These are phyloP conservation scores for Malassezia pachydermatis DNA, from an alignment of 1,284 basidiomycete species.

Conservation along the genomic window DNA sequence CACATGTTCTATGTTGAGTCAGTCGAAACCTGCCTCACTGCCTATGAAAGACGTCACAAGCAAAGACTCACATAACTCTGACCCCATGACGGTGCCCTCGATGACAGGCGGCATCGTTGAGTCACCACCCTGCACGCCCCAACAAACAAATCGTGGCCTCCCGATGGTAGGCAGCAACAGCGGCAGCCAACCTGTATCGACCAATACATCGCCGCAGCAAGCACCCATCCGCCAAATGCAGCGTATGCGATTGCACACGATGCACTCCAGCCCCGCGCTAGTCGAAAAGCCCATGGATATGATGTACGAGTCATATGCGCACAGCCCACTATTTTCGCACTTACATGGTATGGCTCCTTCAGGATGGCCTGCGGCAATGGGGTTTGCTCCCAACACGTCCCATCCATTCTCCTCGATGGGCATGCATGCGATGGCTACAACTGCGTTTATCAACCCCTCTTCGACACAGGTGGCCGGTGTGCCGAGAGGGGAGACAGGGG, in stretches of 20 bases:
- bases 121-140: slow-evolving; percentile 5
- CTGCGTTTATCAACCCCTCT: not conserved
- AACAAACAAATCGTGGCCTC: not conserved
- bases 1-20: slow-evolving; percentile 7
- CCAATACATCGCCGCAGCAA: not conserved
- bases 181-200: too few relatives aligned
- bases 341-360: not conserved
- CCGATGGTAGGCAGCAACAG: not conserved
- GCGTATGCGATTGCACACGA: not conserved
- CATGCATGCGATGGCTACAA: too few relatives aligned
- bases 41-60: too few relatives aligned
- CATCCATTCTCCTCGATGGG: not conserved
- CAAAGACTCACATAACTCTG: too few relatives aligned
- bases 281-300: not conserved
- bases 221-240: slow-evolving; percentile 1
- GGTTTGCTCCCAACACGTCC: not conserved
- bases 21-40: not conserved
- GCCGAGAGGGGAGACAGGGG: too few relatives aligned
- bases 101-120: too few relatives aligned
- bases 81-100: too few relatives aligned
- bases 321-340: not conserved
- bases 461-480: too few relatives aligned
- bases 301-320: not conserved
- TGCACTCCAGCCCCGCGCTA: not conserved
- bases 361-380: not conserved